Percentiles rank a stretch among this genome's conserved stretches.
phyloP scores from a whole-genome alignment of 2,329 filamentous ascomycete species.

The Ceratocystis lukuohia region DNA sequence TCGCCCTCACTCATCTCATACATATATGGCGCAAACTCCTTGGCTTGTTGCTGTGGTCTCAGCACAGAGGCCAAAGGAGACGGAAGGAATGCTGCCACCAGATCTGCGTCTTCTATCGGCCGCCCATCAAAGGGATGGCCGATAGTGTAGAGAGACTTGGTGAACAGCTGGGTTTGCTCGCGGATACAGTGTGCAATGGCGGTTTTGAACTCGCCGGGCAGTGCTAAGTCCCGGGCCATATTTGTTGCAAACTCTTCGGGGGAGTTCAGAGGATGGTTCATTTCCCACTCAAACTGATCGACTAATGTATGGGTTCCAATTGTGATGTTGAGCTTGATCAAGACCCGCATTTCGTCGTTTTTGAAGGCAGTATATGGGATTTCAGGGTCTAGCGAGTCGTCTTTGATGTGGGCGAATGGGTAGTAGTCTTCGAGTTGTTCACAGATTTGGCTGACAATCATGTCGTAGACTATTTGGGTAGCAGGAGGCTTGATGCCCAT shows the following conservation, averaged over 20 bases:
- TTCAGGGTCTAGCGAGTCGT: constrained; percentile 79
- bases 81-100: constrained; percentile 71
- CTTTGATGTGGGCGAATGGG: constrained; percentile 77
- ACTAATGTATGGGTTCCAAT: constrained; percentile 88
- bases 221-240: constrained; percentile 79
- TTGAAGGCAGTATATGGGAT: constrained; percentile 89
- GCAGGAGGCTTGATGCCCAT: constrained; percentile 65
- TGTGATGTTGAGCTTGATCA: constrained; percentile 93
- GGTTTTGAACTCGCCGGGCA: constrained; percentile 91
- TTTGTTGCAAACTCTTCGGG: constrained; percentile 85
- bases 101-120: constrained; percentile 80
- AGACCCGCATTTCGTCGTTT: constrained; percentile 95
- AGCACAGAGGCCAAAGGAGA: constrained; percentile 74
- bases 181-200: constrained; percentile 96
- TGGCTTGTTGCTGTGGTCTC: constrained; percentile 79
- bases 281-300: constrained; percentile 98
- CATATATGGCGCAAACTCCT: constrained; percentile 84
- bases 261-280: constrained; percentile 87
- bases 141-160: constrained; percentile 80
- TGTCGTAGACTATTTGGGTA: constrained; percentile 47
- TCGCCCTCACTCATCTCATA: constrained; percentile 89
- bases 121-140: constrained; percentile 92
- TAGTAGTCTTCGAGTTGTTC: constrained; percentile 92
- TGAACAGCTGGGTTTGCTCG: constrained; percentile 90
- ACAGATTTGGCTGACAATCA: constrained; percentile 55